A percentile compares a stretch with the other conserved stretches of the same genome.
Conservation (phyloP, 768 basidiomycete genomes). For the Boletus coccyginus region DNA sequence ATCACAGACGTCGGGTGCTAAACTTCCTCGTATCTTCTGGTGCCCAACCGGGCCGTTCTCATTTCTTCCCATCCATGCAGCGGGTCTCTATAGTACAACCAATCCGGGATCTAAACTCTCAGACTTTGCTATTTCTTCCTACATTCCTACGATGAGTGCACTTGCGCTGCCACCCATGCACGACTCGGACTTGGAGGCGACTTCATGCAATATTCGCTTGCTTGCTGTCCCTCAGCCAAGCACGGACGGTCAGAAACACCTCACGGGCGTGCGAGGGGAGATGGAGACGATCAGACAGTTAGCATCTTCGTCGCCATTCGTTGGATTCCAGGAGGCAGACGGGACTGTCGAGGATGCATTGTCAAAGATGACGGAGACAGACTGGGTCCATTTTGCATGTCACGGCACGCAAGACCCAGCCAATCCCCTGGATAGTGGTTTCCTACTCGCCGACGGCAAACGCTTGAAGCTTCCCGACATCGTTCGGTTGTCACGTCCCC, state of each 20-base stretch:
- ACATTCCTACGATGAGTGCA: slow-evolving; percentile 25
- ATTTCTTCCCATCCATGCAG: slow-evolving; percentile 1
- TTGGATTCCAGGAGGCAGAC: no score
- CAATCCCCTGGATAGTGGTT: slow-evolving; percentile 19
- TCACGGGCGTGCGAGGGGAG: slow-evolving; percentile 6
- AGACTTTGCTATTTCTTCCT: slow-evolving; percentile 17
- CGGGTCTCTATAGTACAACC: background rate
- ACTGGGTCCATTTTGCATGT: slow-evolving; percentile 30
- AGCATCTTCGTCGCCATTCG: background rate
- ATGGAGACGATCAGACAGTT: slow-evolving; percentile 17
- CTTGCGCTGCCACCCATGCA: slow-evolving; percentile 3
- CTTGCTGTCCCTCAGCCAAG: slow-evolving; percentile 11
- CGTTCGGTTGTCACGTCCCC: background rate
- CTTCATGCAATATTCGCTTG: background rate
- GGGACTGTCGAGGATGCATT: background rate
- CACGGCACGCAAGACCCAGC: slow-evolving; percentile 24
- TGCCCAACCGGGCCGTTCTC: background rate
- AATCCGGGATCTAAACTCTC: background rate
- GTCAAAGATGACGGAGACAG: background rate
- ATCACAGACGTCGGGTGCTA: background rate
- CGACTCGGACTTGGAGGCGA: background rate
- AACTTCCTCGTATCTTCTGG: background rate
- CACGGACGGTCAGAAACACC: background rate
- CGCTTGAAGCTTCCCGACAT: background rate
- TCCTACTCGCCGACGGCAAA: slow-evolving; percentile 10